phyloP scores from a whole-genome alignment of 805 yeast genomes.

The Candida vaughaniae region DNA sequence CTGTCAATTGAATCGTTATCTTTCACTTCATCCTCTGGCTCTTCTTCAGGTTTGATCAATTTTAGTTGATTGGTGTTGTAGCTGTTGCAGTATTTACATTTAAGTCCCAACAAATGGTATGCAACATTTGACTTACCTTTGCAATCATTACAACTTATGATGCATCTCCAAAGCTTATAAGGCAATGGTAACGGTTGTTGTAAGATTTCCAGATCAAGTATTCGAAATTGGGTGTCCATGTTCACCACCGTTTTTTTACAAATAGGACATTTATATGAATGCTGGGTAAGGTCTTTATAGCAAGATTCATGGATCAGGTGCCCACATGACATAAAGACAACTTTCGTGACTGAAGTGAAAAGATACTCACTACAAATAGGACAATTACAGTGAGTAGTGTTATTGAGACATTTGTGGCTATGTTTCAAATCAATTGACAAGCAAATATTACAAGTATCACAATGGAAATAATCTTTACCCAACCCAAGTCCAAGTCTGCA shows the following conservation, averaged over 20 bases:
- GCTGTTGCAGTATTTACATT: conserved; percentile 83
- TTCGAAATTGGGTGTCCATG: conserved; percentile 86
- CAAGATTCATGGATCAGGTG: conserved; percentile 90
- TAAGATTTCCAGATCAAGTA: conserved; percentile 78
- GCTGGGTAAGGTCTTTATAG: conserved; percentile 76
- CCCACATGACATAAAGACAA: conserved; percentile 91
- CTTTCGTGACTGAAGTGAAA: conserved; percentile 78
- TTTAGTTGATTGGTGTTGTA: conserved; percentile 80
- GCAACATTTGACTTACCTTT: conserved; percentile 71
- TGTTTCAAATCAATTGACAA: conserved; percentile 74
- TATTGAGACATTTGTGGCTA: conserved; percentile 80
- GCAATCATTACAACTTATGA: conserved; percentile 83
- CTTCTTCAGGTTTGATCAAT: conserved; percentile 63
- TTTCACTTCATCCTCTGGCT: conserved; percentile 25
- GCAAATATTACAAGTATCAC: conserved; percentile 87
- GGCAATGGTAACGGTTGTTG: conserved; percentile 81
- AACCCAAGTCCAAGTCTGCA: conserved; percentile 88
- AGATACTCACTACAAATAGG: conserved; percentile 91
- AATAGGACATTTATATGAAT: conserved; percentile 86
- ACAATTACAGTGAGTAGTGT: conserved; percentile 87
- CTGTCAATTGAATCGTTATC: conserved; percentile 12
- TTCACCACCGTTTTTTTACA: conserved; percentile 82
- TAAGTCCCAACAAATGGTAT: conserved; percentile 83
- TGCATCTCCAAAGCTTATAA: conserved; percentile 69
- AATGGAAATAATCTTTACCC: conserved; percentile 88